Percentiles rank a stretch among this genome's conserved stretches.
phyloP scores from a whole-genome alignment of 768 basidiomycete species.

The Kwoniella botswanensis region DNA sequence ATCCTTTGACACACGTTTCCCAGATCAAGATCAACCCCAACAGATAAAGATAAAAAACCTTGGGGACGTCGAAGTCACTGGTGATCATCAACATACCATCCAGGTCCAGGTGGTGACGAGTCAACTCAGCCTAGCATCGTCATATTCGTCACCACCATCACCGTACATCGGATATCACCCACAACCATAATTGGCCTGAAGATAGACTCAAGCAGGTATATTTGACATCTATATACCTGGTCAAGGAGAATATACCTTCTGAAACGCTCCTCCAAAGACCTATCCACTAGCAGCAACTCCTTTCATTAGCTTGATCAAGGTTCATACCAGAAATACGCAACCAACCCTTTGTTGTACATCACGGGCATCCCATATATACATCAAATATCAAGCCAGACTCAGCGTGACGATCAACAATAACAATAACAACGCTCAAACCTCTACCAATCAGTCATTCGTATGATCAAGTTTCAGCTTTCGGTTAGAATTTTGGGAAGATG shows the following conservation, averaged over 20 bases:
- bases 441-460: neutral
- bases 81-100: neutral
- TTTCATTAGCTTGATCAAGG: conserved; percentile 8
- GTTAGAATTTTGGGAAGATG: neutral
- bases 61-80: neutral
- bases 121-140: neutral
- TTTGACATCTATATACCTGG: neutral
- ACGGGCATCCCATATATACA: neutral
- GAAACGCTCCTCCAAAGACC: neutral
- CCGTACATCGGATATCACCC: neutral
- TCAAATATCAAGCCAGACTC: neutral
- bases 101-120: conserved; percentile 8
- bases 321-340: neutral
- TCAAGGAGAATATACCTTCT: neutral
- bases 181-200: neutral
- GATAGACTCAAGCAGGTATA: neutral
- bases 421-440: neutral
- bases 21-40: neutral
- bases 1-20: conserved; percentile 6
- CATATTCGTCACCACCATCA: conserved; percentile 6
- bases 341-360: neutral
- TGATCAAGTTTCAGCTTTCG: neutral
- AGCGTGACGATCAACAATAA: neutral
- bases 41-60: neutral
- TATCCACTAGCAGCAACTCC: neutral